Evolutionary conservation across 345 rosid species (phyloP).

Genomic region (Clarkia xantiana): DNA sequence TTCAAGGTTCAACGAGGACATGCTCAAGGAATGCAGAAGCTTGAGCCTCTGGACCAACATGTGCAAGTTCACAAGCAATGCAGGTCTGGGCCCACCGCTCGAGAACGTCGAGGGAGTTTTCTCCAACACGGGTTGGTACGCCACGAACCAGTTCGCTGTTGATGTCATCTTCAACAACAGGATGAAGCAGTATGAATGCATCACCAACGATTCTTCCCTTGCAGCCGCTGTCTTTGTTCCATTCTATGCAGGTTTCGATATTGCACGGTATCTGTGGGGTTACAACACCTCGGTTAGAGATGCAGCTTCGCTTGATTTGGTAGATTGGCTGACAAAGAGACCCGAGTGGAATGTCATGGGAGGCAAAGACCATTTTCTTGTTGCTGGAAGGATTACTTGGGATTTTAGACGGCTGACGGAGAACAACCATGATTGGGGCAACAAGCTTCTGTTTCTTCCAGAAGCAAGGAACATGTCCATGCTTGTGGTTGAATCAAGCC

Average conservation of each 20-base stretch:
- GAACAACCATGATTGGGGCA: conserved; percentile 13
- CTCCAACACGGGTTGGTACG: conserved; percentile 33
- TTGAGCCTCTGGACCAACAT: conserved; percentile 15
- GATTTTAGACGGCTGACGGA: conserved; percentile 14
- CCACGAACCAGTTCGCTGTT: conserved; percentile 35
- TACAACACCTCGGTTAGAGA: conserved; percentile 13
- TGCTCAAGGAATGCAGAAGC: conserved; percentile 14
- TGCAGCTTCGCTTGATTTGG: conserved; percentile 11
- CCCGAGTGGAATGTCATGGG: conserved; percentile 18
- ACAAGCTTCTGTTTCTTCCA: conserved; percentile 13
- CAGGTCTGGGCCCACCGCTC: conserved; percentile 36
- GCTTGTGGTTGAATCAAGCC: conserved; percentile 16
- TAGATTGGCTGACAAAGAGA: conserved; percentile 11
- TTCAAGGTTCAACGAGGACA: conserved; percentile 13
- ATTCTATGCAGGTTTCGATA: conserved; percentile 36
- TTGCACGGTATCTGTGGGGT: conserved; percentile 27
- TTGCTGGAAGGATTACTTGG: conserved; percentile 16
- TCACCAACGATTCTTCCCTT: conserved; percentile 31
- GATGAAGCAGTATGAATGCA: conserved; percentile 39
- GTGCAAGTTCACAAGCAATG: conserved; percentile 13
- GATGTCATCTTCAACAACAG: conserved; percentile 37
- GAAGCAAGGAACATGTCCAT: conserved; percentile 15
- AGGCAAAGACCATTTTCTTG: conserved; percentile 16
- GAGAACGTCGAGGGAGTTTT: conserved; percentile 35
- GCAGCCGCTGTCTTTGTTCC: conserved; percentile 41